Conservation (phyloP, 1,139 yeast species). For the Suhomyces bolitotheri region DNA sequence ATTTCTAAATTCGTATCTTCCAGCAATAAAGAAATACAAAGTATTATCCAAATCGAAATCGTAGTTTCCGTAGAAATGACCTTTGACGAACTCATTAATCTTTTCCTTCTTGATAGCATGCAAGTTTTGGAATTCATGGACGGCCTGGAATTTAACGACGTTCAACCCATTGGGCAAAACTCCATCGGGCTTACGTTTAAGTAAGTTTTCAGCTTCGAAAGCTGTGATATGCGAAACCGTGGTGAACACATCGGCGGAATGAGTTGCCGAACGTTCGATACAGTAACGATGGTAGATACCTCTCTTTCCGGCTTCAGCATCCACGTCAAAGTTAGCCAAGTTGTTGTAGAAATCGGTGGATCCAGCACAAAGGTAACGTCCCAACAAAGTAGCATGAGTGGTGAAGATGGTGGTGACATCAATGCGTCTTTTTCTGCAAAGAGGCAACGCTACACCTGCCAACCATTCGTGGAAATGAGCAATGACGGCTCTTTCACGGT, state of each 20-base stretch:
- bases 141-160: conserved; percentile 94
- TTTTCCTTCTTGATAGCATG: conserved; percentile 91
- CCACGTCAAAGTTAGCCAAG: conserved; percentile 87
- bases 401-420: conserved; percentile 96
- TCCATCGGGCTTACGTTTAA: conserved; percentile 96
- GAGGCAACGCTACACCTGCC: conserved; percentile 93
- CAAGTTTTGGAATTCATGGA: conserved; percentile 95
- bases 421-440: conserved; percentile 86
- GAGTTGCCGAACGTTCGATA: conserved; percentile 95
- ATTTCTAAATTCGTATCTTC: conserved; percentile 94
- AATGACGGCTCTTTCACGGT: conserved; percentile 82
- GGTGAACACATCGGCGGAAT: conserved; percentile 94
- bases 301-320: conserved; percentile 95
- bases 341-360: conserved; percentile 94
- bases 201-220: conserved; percentile 86
- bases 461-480: conserved; percentile 98
- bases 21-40: conserved; percentile 92
- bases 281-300: conserved; percentile 97
- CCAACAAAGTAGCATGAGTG: conserved; percentile 94
- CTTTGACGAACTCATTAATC: conserved; percentile 91
- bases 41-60: conserved; percentile 95
- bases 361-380: conserved; percentile 95
- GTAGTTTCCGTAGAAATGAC: conserved; percentile 95
- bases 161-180: conserved; percentile 95
- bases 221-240: conserved; percentile 98